Conservation (phyloP, 208 protist species). For the Herpetomonas muscarum region DNA sequence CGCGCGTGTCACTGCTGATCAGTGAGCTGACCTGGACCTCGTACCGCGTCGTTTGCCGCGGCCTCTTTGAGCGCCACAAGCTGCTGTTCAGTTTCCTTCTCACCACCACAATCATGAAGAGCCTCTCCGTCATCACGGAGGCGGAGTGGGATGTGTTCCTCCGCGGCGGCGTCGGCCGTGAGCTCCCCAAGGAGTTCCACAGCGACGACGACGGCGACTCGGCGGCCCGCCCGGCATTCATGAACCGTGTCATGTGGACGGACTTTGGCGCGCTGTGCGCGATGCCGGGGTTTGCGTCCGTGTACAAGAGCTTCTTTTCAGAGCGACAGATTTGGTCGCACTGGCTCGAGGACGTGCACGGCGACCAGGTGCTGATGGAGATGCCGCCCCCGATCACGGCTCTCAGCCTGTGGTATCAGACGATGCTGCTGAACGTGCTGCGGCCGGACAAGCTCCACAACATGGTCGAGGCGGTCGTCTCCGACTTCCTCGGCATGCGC, state of each 20-base stretch:
- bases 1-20: conserved; percentile 66
- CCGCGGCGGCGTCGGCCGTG: conserved; percentile 62
- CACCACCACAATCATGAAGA: conserved; percentile 69
- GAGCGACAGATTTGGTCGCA: conserved; percentile 49
- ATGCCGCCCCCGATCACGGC: conserved; percentile 25
- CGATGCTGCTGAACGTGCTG: conserved; percentile 82
- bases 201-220: conserved; percentile 19
- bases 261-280: conserved; percentile 86
- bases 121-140: conserved; percentile 39
- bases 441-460: conserved; percentile 83
- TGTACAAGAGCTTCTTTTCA: conserved; percentile 74
- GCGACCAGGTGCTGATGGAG: conserved; percentile 58
- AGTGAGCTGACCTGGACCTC: conserved; percentile 79
- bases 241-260: conserved; percentile 90
- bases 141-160: conserved; percentile 87
- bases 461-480: conserved; percentile 59
- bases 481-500: conserved; percentile 61
- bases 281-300: conserved; percentile 68
- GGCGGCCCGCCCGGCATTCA: conserved; percentile 63
- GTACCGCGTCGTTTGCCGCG: conserved; percentile 91
- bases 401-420: conserved; percentile 73
- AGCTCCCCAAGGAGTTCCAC: conserved; percentile 19
- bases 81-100: conserved; percentile 93
- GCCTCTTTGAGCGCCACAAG: conserved; percentile 94
- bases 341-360: conserved; percentile 84